Conservation (phyloP, 2,329 filamentous ascomycete species). For the Ceratocystis eucalypticola region DNA sequence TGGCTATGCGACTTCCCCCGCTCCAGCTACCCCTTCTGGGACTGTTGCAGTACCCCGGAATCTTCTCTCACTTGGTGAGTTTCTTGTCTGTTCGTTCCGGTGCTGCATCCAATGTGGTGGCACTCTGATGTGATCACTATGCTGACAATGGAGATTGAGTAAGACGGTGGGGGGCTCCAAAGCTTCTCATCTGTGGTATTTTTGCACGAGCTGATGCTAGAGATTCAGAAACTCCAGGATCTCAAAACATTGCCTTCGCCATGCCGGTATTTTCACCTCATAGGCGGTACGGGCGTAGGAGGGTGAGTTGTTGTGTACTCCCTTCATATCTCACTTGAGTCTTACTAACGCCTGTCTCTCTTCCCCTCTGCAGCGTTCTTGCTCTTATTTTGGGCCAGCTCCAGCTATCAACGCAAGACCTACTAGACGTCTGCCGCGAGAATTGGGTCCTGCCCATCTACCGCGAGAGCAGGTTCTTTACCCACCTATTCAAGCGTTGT, state of each 20-base stretch:
- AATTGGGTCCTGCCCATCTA: not conserved
- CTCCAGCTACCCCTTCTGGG: not conserved
- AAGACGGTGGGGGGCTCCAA: not conserved
- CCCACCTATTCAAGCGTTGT: not conserved
- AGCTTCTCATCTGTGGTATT: not conserved
- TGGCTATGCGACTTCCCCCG: not conserved
- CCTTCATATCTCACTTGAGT: not conserved
- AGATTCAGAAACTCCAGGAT: not conserved
- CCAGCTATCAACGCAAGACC: not conserved
- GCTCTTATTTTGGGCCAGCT: not conserved
- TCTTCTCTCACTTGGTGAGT: not conserved
- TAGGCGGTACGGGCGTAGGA: not conserved
- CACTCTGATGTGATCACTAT: not conserved
- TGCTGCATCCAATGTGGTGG: not conserved
- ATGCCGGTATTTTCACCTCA: not conserved
- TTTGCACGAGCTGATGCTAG: not conserved
- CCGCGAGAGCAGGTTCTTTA: slow-evolving; percentile 4
- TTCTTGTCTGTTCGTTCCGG: not conserved
- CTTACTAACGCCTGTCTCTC: not conserved
- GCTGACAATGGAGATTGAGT: not conserved
- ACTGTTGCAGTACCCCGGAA: not conserved
- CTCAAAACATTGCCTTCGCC: not conserved
- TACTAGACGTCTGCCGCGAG: not conserved
- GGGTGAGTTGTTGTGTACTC: not conserved
- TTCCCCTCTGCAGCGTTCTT: not conserved